Percentiles rank a stretch among this genome's conserved stretches.
These are phyloP conservation scores for Pichia sp. DNA, from an alignment of 1,139 yeast species.

Conservation along the genomic window DNA sequence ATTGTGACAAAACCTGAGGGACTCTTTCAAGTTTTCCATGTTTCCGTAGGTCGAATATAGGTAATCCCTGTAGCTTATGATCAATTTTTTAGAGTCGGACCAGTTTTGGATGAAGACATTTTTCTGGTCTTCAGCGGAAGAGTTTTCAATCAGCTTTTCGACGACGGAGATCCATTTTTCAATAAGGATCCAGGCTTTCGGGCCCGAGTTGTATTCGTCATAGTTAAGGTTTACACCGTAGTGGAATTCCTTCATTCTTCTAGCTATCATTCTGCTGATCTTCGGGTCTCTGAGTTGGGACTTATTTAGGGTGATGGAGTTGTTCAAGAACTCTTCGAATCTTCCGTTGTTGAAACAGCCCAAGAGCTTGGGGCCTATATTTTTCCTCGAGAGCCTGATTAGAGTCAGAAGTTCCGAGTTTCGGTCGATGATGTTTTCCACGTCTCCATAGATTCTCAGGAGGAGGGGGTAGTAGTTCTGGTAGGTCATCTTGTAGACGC, in stretches of 20 bases:
- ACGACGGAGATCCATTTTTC: constrained; percentile 66
- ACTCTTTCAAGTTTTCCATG: constrained; percentile 38
- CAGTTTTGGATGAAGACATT: constrained; percentile 48
- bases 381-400: constrained; percentile 65
- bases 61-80: constrained; percentile 58
- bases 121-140: constrained; percentile 35
- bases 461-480: constrained; percentile 43
- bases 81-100: constrained; percentile 42
- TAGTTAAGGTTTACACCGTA: constrained; percentile 63
- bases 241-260: constrained; percentile 95
- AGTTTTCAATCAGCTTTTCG: constrained; percentile 37
- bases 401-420: constrained; percentile 71
- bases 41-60: constrained; percentile 49
- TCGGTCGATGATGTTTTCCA: constrained; percentile 80
- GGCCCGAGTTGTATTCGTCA: constrained; percentile 50
- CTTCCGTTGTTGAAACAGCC: constrained; percentile 92
- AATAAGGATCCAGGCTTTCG: constrained; percentile 67
- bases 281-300: constrained; percentile 70
- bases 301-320: constrained; percentile 70
- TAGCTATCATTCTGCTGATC: constrained; percentile 79
- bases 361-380: constrained; percentile 82
- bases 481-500: constrained; percentile 65
- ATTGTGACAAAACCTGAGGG: constrained; percentile 81
- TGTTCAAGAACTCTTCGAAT: constrained; percentile 82
- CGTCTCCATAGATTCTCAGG: constrained; percentile 88